phyloP scores from a whole-genome alignment of 352 stramenopile genomes.

The Elongisporangium anandrum region DNA sequence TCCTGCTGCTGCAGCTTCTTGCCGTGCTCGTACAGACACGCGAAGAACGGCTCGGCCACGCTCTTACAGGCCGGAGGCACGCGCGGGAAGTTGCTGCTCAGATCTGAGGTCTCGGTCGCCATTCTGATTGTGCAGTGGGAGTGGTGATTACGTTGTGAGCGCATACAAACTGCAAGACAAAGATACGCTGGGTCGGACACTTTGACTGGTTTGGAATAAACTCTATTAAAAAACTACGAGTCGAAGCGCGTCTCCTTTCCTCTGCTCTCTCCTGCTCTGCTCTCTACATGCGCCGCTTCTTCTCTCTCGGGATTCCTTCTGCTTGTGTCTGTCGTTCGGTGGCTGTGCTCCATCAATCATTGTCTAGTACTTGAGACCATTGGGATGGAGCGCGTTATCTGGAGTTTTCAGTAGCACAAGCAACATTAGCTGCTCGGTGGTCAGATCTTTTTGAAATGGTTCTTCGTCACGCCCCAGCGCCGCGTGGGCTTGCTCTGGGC shows the following conservation, averaged over 20 bases:
- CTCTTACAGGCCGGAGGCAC: slow-evolving; percentile 68
- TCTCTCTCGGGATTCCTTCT: slow-evolving; percentile 1
- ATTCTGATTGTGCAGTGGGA: slow-evolving; percentile 14
- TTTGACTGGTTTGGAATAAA: slow-evolving; percentile 1
- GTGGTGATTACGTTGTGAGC: slow-evolving; percentile 23
- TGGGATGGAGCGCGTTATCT: slow-evolving; percentile 51
- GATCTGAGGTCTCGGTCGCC: slow-evolving; percentile 30
- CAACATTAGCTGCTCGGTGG: slow-evolving; percentile 81
- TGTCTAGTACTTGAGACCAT: background rate
- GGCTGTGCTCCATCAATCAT: background rate
- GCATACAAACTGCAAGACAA: slow-evolving; percentile 54
- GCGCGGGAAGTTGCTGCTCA: slow-evolving; percentile 77
- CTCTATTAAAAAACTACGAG: slow-evolving; percentile 19
- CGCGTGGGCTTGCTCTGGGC: background rate
- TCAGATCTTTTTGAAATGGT: slow-evolving; percentile 31
- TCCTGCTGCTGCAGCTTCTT: slow-evolving; percentile 61
- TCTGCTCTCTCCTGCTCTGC: background rate
- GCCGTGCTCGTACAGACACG: slow-evolving; percentile 79
- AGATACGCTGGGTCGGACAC: background rate
- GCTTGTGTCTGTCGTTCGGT: slow-evolving; percentile 7
- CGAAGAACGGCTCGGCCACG: slow-evolving; percentile 67
- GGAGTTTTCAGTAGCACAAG: slow-evolving; percentile 30
- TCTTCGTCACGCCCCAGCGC: background rate
- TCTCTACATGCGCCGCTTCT: slow-evolving; percentile 5
- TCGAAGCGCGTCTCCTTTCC: background rate